A percentile compares a stretch with the other conserved stretches of the same genome.
Conservation (phyloP, 768 basidiomycete species). For the Lactarius psammicola region DNA sequence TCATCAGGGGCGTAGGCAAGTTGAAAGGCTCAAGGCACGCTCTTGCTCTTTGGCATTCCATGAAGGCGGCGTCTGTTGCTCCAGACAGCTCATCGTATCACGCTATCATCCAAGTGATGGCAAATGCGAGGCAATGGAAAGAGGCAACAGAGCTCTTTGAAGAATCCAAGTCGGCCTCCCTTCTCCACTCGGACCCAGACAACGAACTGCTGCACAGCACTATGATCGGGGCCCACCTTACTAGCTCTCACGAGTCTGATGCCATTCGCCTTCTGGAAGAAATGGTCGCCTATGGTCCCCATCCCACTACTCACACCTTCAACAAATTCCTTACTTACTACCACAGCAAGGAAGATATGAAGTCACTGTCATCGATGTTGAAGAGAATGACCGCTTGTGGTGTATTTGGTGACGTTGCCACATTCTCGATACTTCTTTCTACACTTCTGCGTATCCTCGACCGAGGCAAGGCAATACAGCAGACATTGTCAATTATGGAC, state of each 20-base stretch:
- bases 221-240: slow-evolving; percentile 66
- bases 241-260: slow-evolving; percentile 34
- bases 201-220: slow-evolving; percentile 62
- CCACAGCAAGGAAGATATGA: slow-evolving; percentile 60
- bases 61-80: slow-evolving; percentile 53
- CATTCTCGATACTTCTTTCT: slow-evolving; percentile 82
- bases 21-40: slow-evolving; percentile 52
- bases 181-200: slow-evolving; percentile 31
- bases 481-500: slow-evolving; percentile 71
- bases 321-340: slow-evolving; percentile 78
- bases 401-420: slow-evolving; percentile 74
- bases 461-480: slow-evolving; percentile 60
- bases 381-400: slow-evolving; percentile 52
- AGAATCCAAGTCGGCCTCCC: slow-evolving; percentile 44
- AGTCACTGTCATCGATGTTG: slow-evolving; percentile 56
- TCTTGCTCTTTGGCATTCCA: slow-evolving; percentile 59
- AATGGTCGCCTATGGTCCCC: slow-evolving; percentile 49
- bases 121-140: slow-evolving; percentile 48
- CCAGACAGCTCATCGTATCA: slow-evolving; percentile 68
- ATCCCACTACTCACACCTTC: slow-evolving; percentile 71
- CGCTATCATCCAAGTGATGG: slow-evolving; percentile 64
- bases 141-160: slow-evolving; percentile 53
- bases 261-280: slow-evolving; percentile 42
- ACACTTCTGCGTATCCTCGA: slow-evolving; percentile 65
- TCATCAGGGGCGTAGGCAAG: slow-evolving; percentile 61